Evolutionary conservation across 1,284 basidiomycete species (phyloP).

Genomic region (Leccinum pachyderme): DNA sequence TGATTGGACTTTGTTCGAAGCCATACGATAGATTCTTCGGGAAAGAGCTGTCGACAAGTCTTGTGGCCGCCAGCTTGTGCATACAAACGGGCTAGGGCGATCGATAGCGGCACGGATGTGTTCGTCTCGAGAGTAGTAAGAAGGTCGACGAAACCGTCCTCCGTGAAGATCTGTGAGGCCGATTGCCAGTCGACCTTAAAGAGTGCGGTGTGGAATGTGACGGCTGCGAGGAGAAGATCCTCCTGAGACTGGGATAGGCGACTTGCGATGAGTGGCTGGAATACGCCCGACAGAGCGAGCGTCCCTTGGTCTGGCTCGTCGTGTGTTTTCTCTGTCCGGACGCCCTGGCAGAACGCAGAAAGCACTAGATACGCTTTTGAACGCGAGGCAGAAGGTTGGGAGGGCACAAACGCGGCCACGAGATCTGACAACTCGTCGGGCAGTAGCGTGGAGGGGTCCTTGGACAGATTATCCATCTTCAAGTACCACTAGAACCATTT

Average conservation of each 20-base stretch:
- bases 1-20: constrained; percentile 55
- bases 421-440: constrained; percentile 58
- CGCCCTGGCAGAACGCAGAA: constrained; percentile 61
- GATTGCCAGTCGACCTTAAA: constrained; percentile 74
- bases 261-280: constrained; percentile 46
- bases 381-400: constrained; percentile 42
- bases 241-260: constrained; percentile 57
- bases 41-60: constrained; percentile 59
- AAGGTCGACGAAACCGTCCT: constrained; percentile 60
- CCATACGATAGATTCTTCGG: constrained; percentile 58
- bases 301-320: constrained; percentile 44
- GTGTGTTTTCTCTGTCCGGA: constrained; percentile 37
- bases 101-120: constrained; percentile 45
- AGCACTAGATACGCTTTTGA: constrained; percentile 68
- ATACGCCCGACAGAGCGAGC: constrained; percentile 45
- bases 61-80: constrained; percentile 74
- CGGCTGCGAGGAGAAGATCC: constrained; percentile 44
- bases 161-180: constrained; percentile 58
- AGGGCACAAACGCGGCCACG: constrained; percentile 54
- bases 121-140: constrained; percentile 63
- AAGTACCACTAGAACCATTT: neutral
- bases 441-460: constrained; percentile 37
- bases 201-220: constrained; percentile 66
- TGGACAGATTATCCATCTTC: constrained; percentile 35
- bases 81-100: constrained; percentile 66